phyloP scores from a whole-genome alignment of 106 monocot species.

The Hemerocallis citrina region DNA sequence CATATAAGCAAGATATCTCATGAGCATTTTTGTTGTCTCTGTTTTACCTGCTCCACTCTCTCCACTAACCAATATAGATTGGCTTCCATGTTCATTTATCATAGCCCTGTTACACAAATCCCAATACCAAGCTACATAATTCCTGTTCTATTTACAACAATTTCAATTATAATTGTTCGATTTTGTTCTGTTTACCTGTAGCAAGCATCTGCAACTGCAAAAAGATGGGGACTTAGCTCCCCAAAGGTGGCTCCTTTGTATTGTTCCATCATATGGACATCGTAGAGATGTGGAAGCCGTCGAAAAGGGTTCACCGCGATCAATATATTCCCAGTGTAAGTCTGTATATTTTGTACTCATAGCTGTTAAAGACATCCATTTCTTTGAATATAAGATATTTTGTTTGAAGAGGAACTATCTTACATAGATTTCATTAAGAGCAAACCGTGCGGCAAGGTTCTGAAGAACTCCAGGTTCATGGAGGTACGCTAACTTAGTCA shows the following conservation, averaged over 20 bases:
- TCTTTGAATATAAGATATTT: neutral
- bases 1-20: slow-evolving; percentile 97
- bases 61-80: slow-evolving; percentile 88
- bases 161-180: neutral
- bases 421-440: slow-evolving; percentile 92
- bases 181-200: slow-evolving; percentile 47
- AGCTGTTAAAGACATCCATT: neutral
- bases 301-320: slow-evolving; percentile 93
- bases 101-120: slow-evolving; percentile 42
- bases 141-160: neutral
- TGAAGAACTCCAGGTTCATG: slow-evolving; percentile 95
- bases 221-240: slow-evolving; percentile 89
- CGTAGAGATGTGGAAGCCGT: slow-evolving; percentile 84
- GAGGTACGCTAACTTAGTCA: slow-evolving; percentile 94
- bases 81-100: slow-evolving; percentile 82
- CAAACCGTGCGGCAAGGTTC: slow-evolving; percentile 70
- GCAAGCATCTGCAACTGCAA: slow-evolving; percentile 90
- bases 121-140: neutral
- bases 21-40: slow-evolving; percentile 96
- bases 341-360: slow-evolving; percentile 43
- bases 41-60: slow-evolving; percentile 98
- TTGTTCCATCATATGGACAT: slow-evolving; percentile 94
- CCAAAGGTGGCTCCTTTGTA: slow-evolving; percentile 91
- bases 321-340: slow-evolving; percentile 96
- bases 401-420: slow-evolving; percentile 3